Evolutionary conservation across 345 rosid species (phyloP).

Genomic region (Nasturtium officinale): DNA sequence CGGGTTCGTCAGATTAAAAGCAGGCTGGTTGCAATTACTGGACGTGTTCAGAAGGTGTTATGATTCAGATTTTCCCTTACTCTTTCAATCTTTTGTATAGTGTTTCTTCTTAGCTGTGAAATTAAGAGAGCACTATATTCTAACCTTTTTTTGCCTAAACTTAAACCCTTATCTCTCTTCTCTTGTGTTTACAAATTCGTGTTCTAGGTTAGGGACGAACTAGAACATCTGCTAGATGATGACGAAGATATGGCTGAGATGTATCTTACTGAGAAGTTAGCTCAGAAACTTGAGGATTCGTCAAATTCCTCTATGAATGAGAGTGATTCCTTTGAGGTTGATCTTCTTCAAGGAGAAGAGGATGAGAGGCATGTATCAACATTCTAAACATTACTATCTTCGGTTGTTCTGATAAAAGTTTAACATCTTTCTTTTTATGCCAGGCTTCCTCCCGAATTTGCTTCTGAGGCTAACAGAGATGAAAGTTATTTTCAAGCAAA

Average conservation of each 20-base stretch:
- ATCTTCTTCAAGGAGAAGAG: constrained; percentile 51
- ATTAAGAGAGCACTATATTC: background rate
- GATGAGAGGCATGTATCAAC: constrained; percentile 58
- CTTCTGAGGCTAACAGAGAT: constrained; percentile 44
- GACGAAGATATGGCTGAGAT: constrained; percentile 99
- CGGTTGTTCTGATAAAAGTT: constrained; percentile 2
- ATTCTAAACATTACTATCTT: background rate
- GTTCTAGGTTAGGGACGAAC: constrained; percentile 82
- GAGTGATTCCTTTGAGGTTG: constrained; percentile 56
- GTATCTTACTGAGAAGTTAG: constrained; percentile 85
- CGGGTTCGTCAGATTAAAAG: constrained; percentile 79
- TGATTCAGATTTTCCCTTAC: background rate
- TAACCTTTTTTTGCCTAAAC: background rate
- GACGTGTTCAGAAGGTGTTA: constrained; percentile 76
- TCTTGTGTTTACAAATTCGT: constrained; percentile 1
- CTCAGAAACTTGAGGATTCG: constrained; percentile 68
- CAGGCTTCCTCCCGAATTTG: constrained; percentile 61
- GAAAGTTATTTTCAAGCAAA: constrained; percentile 50
- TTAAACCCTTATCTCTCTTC: background rate
- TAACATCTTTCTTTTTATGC: constrained; percentile 25
- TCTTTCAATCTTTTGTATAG: background rate
- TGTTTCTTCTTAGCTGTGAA: constrained; percentile 17
- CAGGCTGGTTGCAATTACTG: constrained; percentile 67
- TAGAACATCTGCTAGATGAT: constrained; percentile 90
- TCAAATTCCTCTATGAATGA: constrained; percentile 61